These are phyloP conservation scores for Cardamine chenopodiifolia DNA, from an alignment of 345 rosid genomes.

Conservation along the genomic window DNA sequence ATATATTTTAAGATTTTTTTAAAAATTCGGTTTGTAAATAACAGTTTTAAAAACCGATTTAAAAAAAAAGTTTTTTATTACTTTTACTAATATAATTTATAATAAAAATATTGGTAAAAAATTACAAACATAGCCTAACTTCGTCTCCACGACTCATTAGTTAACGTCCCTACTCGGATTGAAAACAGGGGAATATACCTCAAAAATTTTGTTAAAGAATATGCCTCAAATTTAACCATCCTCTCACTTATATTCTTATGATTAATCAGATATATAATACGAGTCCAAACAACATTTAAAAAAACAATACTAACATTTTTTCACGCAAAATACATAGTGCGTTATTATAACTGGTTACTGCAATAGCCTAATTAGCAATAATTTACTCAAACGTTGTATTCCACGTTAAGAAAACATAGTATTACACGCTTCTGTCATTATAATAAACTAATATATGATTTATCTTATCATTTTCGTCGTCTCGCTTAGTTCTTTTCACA, in stretches of 20 bases:
- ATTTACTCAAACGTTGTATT: constrained; percentile 24
- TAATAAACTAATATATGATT: neutral
- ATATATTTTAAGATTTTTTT: no score
- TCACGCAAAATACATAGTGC: neutral
- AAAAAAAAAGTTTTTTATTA: no score
- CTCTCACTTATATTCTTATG: neutral
- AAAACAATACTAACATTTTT: no score
- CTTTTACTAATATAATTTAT: no score
- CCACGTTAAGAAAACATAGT: constrained; percentile 31
- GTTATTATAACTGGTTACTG: neutral
- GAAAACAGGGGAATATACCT: neutral
- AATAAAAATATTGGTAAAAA: no score
- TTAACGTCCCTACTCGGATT: constrained; percentile 3
- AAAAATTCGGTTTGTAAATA: no score
- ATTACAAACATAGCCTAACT: no score
- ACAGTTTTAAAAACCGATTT: no score
- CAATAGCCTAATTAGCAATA: neutral
- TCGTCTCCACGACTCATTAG: neutral
- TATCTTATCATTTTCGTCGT: constrained; percentile 15
- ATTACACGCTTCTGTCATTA: constrained; percentile 20
- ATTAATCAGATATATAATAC: neutral
- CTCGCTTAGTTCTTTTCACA: neutral
- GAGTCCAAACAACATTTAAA: neutral
- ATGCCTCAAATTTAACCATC: neutral
- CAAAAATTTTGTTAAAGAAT: neutral